Evolutionary conservation across 805 yeast species (phyloP), one percentile per base, ranked within the genome.

Genomic region (Candida railenensis): DNA sequence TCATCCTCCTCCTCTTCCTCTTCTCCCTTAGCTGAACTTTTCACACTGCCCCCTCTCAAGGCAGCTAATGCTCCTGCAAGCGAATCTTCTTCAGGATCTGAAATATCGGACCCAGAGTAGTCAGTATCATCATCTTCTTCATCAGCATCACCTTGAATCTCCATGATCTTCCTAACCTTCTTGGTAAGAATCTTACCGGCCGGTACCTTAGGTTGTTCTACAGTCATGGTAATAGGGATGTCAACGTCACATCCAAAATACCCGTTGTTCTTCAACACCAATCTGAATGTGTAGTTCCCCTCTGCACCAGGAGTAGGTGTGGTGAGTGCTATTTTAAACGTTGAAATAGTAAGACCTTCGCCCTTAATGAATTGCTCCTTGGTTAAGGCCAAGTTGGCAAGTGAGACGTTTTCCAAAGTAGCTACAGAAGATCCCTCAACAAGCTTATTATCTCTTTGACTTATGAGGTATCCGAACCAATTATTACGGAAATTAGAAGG

Each of bases 221-320:
- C 96, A n/a, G 77, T 72, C 84, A 91, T 77, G 20, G 70, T 69
- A 41, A 89, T 66, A 8, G 91, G 85, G 50, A 84, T 77, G 53
- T 85, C 89, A 20, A 89, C 62, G 61, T 92, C 97, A 16, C 80
- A 67, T 4, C 96, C 96, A 62, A 88, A 89, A 63, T 89, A 91
- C 39, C 87, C 82, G 44, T 87, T 77, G 46, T 87, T 84, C 59
- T 82, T 81, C 59, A 92, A 64, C 20, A 83, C 67, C 15, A 91
- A 71, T 67, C 90, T 78, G 73, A 88, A 88, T 53, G 80, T 83
- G 59, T 69, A 80, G 37, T 68, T 71, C 37, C 95, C 96, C 15
- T 70, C 69, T 46, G 76, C 76, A 16, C 76, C 77, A n/a, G 98
- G 97, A 14, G 96, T 82, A 39, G 95, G 90, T 42, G 82, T 75